Percentiles rank a stretch among this genome's conserved stretches.
Evolutionary conservation across 352 stramenopile genomes (phyloP).

Genomic region (Phytophthora palmivora): DNA sequence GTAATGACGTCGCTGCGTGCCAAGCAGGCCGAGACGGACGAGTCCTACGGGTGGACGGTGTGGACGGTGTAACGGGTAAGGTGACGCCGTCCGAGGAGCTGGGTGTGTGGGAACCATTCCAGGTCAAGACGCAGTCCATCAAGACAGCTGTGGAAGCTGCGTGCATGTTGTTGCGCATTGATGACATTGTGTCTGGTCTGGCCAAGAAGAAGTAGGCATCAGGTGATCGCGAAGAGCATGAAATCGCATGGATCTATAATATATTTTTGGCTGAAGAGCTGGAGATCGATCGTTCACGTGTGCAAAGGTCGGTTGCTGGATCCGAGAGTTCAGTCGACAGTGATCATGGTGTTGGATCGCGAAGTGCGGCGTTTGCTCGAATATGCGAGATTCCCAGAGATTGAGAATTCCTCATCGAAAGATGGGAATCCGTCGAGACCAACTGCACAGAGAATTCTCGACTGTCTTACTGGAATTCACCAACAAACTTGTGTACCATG

Average conservation of each 20-base stretch:
- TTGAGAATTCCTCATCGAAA: conserved; percentile 23
- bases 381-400: conserved; percentile 42
- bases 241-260: conserved; percentile 53
- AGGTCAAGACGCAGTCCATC: conserved; percentile 99
- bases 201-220: conserved; percentile 93
- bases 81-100: conserved; percentile 96
- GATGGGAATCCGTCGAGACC: conserved; percentile 30
- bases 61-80: conserved; percentile 89
- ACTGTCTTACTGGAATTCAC: conserved; percentile 36
- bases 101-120: conserved; percentile 99
- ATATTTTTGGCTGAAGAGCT: conserved; percentile 60
- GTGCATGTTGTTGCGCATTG: conserved; percentile 98
- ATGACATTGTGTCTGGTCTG: conserved; percentile 99
- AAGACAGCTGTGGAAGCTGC: conserved; percentile 99
- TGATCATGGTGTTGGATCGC: conserved; percentile 57
- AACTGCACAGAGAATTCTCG: conserved; percentile 44
- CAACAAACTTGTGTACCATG: conserved; percentile 50
- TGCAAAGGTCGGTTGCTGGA: conserved; percentile 26
- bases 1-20: conserved; percentile 97
- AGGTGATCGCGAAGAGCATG: conserved; percentile 6
- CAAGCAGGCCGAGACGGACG: conserved; percentile 90
- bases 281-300: conserved; percentile 48
- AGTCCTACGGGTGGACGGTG: conserved; percentile 71
- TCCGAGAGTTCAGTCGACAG: not conserved
- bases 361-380: conserved; percentile 62